phyloP scores from a whole-genome alignment of 257 asterid genomes.

The Petrea volubilis region DNA sequence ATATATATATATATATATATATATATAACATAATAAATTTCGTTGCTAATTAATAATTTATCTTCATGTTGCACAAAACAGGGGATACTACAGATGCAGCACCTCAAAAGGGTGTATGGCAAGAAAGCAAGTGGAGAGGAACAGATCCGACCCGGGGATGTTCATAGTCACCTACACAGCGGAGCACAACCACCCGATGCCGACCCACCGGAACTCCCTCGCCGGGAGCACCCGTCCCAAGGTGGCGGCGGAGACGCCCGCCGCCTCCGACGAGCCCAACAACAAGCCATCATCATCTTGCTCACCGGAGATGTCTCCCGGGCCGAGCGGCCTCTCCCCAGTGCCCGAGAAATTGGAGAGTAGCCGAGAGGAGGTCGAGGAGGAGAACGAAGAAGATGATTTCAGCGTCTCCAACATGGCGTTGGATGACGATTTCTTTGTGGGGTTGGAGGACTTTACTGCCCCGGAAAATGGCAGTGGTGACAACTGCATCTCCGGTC shows the following conservation, averaged over 20 bases:
- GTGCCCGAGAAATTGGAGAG: conserved; percentile 53
- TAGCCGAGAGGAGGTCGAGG: conserved; percentile 48
- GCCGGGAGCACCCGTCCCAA: conserved; percentile 87
- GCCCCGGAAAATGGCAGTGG: conserved; percentile 14
- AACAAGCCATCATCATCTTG: conserved; percentile 33
- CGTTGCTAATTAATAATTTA: conserved; percentile 10
- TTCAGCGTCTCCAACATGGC: conserved; percentile 43
- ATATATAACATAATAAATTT: too few relatives aligned
- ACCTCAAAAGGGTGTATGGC: conserved; percentile 91
- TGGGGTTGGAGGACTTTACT: conserved; percentile 72
- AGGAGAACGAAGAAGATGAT: conserved; percentile 40
- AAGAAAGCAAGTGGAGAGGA: conserved; percentile 93
- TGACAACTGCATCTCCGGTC: conserved; percentile 37
- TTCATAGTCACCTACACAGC: conserved; percentile 84
- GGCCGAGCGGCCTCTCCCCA: conserved; percentile 35
- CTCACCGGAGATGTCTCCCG: conserved; percentile 49
- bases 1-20: too few relatives aligned
- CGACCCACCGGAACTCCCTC: conserved; percentile 86
- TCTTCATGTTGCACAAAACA: conserved; percentile 25
- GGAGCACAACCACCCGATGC: conserved; percentile 94
- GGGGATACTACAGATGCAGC: conserved; percentile 97
- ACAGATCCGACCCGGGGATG: conserved; percentile 93
- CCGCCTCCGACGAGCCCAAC: conserved; percentile 36
- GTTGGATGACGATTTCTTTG: conserved; percentile 66
- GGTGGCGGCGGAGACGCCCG: conserved; percentile 38